Percentiles rank a stretch among this genome's conserved stretches.
phyloP scores from a whole-genome alignment of 2,329 filamentous ascomycete species.

The Aspergillus sp. region DNA sequence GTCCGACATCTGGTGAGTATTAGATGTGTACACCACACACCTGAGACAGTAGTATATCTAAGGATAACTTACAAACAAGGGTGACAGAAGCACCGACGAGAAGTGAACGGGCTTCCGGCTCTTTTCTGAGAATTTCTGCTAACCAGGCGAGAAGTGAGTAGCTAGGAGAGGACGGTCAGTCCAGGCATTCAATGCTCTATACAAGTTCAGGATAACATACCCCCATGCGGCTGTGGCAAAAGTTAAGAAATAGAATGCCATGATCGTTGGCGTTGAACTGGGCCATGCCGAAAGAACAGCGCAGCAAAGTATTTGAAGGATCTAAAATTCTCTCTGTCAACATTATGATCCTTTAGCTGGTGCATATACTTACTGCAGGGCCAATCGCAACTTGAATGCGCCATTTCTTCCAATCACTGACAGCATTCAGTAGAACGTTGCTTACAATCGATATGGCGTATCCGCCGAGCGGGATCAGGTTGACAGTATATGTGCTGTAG shows the following conservation, averaged over 20 bases:
- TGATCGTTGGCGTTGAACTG: conserved; percentile 9
- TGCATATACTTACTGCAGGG: conserved; percentile 4
- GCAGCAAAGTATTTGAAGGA: conserved; percentile 7
- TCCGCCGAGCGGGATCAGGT: conserved; percentile 20
- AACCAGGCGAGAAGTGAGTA: conserved; percentile 20
- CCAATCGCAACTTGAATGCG: conserved; percentile 16
- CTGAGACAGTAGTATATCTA: neutral
- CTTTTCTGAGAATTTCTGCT: conserved; percentile 17
- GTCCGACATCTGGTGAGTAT: conserved; percentile 13
- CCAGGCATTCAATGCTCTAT: neutral
- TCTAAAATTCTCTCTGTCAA: neutral
- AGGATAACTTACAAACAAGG: conserved; percentile 13
- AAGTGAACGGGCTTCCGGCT: conserved; percentile 19
- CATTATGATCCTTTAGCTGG: neutral
- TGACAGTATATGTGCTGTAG: conserved; percentile 20
- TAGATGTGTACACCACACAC: too few relatives aligned
- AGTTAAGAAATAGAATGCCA: conserved; percentile 21
- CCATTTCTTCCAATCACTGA: conserved; percentile 22
- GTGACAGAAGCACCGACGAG: conserved; percentile 19
- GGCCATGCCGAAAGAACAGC: conserved; percentile 12
- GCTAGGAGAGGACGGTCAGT: neutral
- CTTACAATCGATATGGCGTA: conserved; percentile 19
- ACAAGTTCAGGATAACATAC: neutral
- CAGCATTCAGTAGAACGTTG: conserved; percentile 16
- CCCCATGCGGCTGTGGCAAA: conserved; percentile 19